These are phyloP conservation scores for Dissoconium aciculare DNA, from an alignment of 2,329 filamentous ascomycete genomes.

Conservation along the genomic window DNA sequence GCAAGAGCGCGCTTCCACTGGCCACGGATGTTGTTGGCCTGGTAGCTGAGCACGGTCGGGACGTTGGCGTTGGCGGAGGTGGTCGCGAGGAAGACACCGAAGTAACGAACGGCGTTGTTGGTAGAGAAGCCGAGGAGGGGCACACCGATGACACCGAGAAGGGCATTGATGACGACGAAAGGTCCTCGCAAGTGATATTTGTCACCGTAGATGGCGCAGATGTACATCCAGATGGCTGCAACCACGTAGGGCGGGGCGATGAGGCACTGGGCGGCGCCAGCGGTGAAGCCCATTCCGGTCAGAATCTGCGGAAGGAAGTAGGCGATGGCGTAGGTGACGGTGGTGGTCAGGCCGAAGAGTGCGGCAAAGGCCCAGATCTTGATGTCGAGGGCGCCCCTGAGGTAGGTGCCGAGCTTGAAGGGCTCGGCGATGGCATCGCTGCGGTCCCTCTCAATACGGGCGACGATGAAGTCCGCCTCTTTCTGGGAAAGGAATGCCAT, in stretches of 20 bases:
- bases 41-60: slow-evolving; percentile 60
- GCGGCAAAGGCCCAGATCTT: slow-evolving; percentile 42
- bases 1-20: slow-evolving; percentile 80
- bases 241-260: slow-evolving; percentile 21
- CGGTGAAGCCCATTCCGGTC: slow-evolving; percentile 22
- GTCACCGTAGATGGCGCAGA: slow-evolving; percentile 19
- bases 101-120: slow-evolving; percentile 19
- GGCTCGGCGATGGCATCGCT: slow-evolving; percentile 22
- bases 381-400: slow-evolving; percentile 28
- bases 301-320: slow-evolving; percentile 28
- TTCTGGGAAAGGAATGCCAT: slow-evolving; percentile 31
- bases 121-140: slow-evolving; percentile 21
- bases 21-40: slow-evolving; percentile 75
- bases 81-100: slow-evolving; percentile 25
- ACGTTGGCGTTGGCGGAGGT: slow-evolving; percentile 38
- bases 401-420: slow-evolving; percentile 29
- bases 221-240: slow-evolving; percentile 24
- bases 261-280: slow-evolving; percentile 19
- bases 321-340: slow-evolving; percentile 21
- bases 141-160: slow-evolving; percentile 21
- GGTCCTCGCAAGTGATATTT: slow-evolving; percentile 23
- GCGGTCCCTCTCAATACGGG: slow-evolving; percentile 16
- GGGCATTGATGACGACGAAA: slow-evolving; percentile 23
- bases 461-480: slow-evolving; percentile 36
- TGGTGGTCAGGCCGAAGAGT: slow-evolving; percentile 46